phyloP scores from a whole-genome alignment of 495 filamentous ascomycete genomes.

The Penicillium cataractarum region DNA sequence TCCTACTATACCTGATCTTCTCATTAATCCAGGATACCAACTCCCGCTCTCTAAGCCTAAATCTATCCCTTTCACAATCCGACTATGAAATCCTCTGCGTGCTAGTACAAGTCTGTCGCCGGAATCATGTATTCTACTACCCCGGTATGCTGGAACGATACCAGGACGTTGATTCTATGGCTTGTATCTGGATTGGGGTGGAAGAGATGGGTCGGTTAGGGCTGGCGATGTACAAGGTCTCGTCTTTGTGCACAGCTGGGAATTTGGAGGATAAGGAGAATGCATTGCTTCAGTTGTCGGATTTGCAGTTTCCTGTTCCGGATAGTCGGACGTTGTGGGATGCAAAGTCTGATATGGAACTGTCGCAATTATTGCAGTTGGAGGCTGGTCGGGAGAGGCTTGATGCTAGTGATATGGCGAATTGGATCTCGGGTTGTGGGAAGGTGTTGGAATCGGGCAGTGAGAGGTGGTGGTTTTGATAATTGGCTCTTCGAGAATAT shows the following conservation, averaged over 20 bases:
- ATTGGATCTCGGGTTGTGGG: neutral
- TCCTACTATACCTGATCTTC: neutral
- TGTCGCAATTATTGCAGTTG: neutral
- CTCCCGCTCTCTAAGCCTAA: neutral
- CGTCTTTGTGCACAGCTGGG: neutral
- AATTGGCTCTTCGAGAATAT: neutral
- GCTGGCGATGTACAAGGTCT: neutral
- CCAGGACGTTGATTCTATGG: neutral
- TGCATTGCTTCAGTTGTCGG: neutral
- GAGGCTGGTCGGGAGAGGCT: neutral
- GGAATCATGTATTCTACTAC: neutral
- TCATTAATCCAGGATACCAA: neutral
- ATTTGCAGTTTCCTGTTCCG: neutral
- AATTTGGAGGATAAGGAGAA: neutral
- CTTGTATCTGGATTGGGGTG: neutral
- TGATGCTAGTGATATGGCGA: neutral
- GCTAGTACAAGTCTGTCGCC: neutral
- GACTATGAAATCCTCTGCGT: neutral
- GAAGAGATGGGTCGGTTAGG: neutral
- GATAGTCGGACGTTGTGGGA: conserved; percentile 1
- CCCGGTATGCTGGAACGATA: conserved; percentile 1
- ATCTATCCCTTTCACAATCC: neutral
- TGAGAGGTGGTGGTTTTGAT: neutral
- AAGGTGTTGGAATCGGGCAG: neutral
- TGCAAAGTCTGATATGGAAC: neutral